A percentile compares a stretch with the other conserved stretches of the same genome.
These are phyloP conservation scores for Debaryomyces maramus DNA, from an alignment of 805 yeast species.

Conservation along the genomic window DNA sequence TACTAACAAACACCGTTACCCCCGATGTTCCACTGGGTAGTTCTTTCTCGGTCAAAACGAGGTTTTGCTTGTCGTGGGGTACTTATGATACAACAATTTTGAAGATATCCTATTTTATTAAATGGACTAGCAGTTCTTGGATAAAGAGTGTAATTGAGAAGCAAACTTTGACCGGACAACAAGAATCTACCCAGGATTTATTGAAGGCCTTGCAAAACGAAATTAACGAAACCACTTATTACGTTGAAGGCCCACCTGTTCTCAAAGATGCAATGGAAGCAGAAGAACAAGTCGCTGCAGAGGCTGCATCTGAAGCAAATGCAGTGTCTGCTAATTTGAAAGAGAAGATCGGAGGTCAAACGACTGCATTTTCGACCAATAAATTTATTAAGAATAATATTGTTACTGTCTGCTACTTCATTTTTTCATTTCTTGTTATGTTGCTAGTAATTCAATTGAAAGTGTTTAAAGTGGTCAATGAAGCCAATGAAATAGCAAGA, in stretches of 20 bases:
- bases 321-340: neutral
- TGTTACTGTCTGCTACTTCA: constrained; percentile 16
- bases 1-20: constrained; percentile 65
- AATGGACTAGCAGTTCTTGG: constrained; percentile 94
- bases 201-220: constrained; percentile 37
- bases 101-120: constrained; percentile 67
- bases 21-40: constrained; percentile 96
- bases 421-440: constrained; percentile 20
- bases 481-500: constrained; percentile 23
- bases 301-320: constrained; percentile 1
- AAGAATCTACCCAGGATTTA: constrained; percentile 55
- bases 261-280: constrained; percentile 4
- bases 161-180: constrained; percentile 80
- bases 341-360: neutral
- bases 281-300: neutral
- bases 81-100: constrained; percentile 58
- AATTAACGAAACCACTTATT: constrained; percentile 19
- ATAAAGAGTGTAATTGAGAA: constrained; percentile 85
- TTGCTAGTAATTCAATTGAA: constrained; percentile 22
- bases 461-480: constrained; percentile 15
- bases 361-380: constrained; percentile 2
- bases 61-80: constrained; percentile 77
- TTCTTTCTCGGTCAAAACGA: constrained; percentile 72
- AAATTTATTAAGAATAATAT: constrained; percentile 13
- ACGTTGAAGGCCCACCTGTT: constrained; percentile 19